Evolutionary conservation across 371 early-diverging fungal species (phyloP), one percentile per base, ranked within the genome.

Genomic region (Paramicrosporidium saccamoebae): DNA sequence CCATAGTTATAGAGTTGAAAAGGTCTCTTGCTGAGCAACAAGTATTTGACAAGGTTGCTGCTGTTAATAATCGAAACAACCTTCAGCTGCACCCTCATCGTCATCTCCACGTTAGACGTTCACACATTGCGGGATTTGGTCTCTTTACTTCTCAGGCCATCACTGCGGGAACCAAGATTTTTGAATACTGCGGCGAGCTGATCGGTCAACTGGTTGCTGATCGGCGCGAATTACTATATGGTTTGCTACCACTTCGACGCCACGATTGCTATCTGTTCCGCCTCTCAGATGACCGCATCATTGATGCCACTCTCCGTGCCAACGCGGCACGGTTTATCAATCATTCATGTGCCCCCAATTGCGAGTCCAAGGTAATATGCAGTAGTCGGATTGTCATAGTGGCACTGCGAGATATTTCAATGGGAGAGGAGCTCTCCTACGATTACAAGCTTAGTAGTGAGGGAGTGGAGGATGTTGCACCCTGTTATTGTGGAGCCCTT

Each of bases 241-340:
- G n/a, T n/a, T n/a, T n/a, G n/a, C n/a, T n/a, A n/a, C n/a, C n/a
- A n/a, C n/a, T n/a, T n/a, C n/a, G n/a, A n/a, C n/a, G n/a, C n/a
- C n/a, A n/a, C n/a, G n/a, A n/a, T n/a, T n/a, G n/a, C n/a, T 96
- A 96, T 41, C 42, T 96, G 34, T 96, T 95, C 46, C 58, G 86
- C 19, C 62, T 95, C 10, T 82, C 90, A 37, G 81, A 75, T 25
- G 88, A 88, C 28, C 59, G 57, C 3, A 72, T 95, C 17, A 66
- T 96, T 27, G 97, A 96, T 42, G 97, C 97, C n/a, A 95, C 97
- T 18, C 64, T 68, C 36, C 64, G 50, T 35, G 96, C 95, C 21
- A 95, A 86, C 42, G 58, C 81, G 28, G 94, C 97, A 14, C 55
- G 92, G 16, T 92, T 88, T 28, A 78, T 96, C 34, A 94, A 96